Evolutionary conservation across 2,329 filamentous ascomycete species (phyloP), one percentile per base, ranked within the genome.

Genomic region (Nemania sp.): DNA sequence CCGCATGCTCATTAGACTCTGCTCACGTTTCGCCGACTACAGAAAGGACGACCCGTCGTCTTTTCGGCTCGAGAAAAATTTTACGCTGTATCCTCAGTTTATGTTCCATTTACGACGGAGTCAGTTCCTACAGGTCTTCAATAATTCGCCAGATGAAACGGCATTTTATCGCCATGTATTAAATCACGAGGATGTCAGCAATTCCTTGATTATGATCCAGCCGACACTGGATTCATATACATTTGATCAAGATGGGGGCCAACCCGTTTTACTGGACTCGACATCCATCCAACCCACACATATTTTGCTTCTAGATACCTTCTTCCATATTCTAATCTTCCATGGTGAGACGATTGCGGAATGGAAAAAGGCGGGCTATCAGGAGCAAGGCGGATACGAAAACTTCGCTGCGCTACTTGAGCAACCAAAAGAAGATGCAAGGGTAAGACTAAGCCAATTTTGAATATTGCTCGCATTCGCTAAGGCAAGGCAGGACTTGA

Each of bases 291-390:
- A 98, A 78, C 92, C 94, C 10, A 93, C 94, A 24, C 97, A 97
- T 68, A 93, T 98, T 68, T 87, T 99, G 58, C 89, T 99, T 11
- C 90, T 99, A 63, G 96, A 99, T 77, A 98, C 96, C 0, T 99
- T 99, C 86, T 99, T 99, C 88, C 96, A 99, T 80, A 99, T 99
- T 70, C 89, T 99, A 63, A 99, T 99, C 75, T 99, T 98, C 88
- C 94, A 99, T 76, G 96, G 96, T 70, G 95, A 99, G 85, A 98
- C 95, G 0, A 92, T 98, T 80, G 96, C 96, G 0, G 94, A 98
- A 79, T 99, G 96, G 96, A 90, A 94, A 73, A 98, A 99, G 81
- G 94, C 94, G 20, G 96, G 96, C 0, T 99, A 99, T 78, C 96
- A 99, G 75, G 94, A 98, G 1, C 95, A 98, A 80, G 95, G 98